Evolutionary conservation across 2,329 filamentous ascomycete genomes (phyloP).

Genomic region (Blastomyces parvus): DNA sequence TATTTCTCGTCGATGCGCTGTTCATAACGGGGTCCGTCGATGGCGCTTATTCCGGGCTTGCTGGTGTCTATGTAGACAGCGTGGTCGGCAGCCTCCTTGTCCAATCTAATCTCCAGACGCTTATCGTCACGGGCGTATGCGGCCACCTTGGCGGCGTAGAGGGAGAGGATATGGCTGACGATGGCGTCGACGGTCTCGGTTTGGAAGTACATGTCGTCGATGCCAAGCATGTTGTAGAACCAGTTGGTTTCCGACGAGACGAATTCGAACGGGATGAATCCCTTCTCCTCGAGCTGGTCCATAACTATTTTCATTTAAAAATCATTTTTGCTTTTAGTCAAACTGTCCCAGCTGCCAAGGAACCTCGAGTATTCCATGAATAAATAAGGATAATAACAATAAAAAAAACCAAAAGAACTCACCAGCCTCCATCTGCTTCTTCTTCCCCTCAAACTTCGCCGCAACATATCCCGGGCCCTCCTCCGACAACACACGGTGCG

Average conservation of each 20-base stretch:
- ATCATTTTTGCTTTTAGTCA: conserved; percentile 21
- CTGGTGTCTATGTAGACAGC: conserved; percentile 99
- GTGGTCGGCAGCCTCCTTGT: conserved; percentile 90
- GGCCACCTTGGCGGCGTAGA: conserved; percentile 94
- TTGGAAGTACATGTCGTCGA: conserved; percentile 97
- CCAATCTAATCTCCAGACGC: conserved; percentile 83
- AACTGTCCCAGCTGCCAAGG: neutral
- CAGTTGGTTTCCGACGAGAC: conserved; percentile 79
- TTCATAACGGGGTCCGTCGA: conserved; percentile 82
- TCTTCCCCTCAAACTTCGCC: conserved; percentile 86
- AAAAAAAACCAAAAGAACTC: conserved; percentile 27
- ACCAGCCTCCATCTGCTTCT: conserved; percentile 79
- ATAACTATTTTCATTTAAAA: conserved; percentile 51
- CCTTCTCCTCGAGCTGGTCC: conserved; percentile 64
- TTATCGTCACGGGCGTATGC: conserved; percentile 90
- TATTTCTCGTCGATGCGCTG: conserved; percentile 92
- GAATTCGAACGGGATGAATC: conserved; percentile 76
- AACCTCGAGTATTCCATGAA: neutral
- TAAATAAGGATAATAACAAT: neutral
- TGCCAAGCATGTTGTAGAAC: conserved; percentile 97
- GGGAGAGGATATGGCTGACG: conserved; percentile 85
- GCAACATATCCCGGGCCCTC: conserved; percentile 91
- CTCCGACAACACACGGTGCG: conserved; percentile 68
- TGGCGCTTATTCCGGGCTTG: conserved; percentile 67
- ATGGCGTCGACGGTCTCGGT: conserved; percentile 80